Evolutionary conservation across 2,329 filamentous ascomycete species (phyloP).

Genomic region (Aspergillus novofumigatus): DNA sequence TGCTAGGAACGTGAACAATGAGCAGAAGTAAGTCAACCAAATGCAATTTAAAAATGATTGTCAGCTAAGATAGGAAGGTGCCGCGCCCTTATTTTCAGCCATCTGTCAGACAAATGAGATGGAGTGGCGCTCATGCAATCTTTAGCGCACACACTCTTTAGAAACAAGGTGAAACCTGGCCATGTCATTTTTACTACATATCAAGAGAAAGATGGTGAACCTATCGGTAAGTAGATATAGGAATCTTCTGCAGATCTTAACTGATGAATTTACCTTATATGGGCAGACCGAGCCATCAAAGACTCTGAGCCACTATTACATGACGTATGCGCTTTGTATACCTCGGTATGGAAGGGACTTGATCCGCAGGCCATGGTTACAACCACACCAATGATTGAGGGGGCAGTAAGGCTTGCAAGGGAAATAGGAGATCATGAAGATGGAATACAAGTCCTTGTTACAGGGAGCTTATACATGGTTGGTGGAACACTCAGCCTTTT

Average conservation of each 20-base stretch:
- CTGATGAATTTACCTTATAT: constrained; percentile 2
- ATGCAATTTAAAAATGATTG: background rate
- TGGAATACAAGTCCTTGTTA: constrained; percentile 22
- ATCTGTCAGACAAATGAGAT: constrained; percentile 28
- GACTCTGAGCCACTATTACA: constrained; percentile 13
- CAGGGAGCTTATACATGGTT: constrained; percentile 24
- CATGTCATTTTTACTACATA: constrained; percentile 31
- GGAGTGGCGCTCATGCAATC: constrained; percentile 17
- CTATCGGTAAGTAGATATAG: constrained; percentile 13
- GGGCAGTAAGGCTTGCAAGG: constrained; percentile 22
- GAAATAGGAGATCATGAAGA: constrained; percentile 10
- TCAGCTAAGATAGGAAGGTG: constrained; percentile 5
- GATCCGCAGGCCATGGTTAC: constrained; percentile 17
- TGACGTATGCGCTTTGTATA: constrained; percentile 20
- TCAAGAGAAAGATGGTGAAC: constrained; percentile 20
- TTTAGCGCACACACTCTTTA: constrained; percentile 16
- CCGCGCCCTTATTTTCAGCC: constrained; percentile 31
- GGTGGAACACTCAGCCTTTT: constrained; percentile 22
- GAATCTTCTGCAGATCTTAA: background rate
- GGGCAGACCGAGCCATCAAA: constrained; percentile 17
- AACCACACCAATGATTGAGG: constrained; percentile 22
- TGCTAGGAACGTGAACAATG: constrained; percentile 12
- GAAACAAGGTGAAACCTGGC: constrained; percentile 14
- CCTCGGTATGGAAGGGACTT: constrained; percentile 19
- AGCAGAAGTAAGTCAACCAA: constrained; percentile 6